These are phyloP conservation scores for Suillus bovinus DNA, from an alignment of 768 basidiomycete species.

Conservation along the genomic window DNA sequence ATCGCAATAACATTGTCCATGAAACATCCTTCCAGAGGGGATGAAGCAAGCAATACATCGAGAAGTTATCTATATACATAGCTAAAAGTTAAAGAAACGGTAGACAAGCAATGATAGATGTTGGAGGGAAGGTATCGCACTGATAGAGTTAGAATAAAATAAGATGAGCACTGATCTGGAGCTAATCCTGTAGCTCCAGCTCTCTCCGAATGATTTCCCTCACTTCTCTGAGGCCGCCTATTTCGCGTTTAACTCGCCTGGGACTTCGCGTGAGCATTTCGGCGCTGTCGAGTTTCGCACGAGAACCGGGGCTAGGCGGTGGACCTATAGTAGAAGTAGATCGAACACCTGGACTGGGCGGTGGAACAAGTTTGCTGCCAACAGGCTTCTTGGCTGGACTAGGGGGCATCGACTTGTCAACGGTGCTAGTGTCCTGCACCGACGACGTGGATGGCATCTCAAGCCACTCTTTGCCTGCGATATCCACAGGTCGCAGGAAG, in stretches of 20 bases:
- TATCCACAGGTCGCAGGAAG: slow-evolving; percentile 66
- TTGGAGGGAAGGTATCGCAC: slow-evolving; percentile 20
- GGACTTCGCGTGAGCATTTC: slow-evolving; percentile 72
- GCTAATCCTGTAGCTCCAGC: slow-evolving; percentile 64
- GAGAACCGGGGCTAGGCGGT: slow-evolving; percentile 51
- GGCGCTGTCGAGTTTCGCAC: slow-evolving; percentile 57
- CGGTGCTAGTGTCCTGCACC: slow-evolving; percentile 13
- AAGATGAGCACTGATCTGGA: slow-evolving; percentile 13
- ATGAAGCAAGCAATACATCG: slow-evolving; percentile 9
- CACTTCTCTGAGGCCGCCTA: slow-evolving; percentile 75
- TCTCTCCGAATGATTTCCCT: slow-evolving; percentile 80
- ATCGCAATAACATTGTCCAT: not conserved
- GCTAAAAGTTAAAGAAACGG: not conserved
- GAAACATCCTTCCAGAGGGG: not conserved
- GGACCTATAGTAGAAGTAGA: slow-evolving; percentile 20
- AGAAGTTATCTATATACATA: not conserved
- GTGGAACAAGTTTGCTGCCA: slow-evolving; percentile 22
- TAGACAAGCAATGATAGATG: slow-evolving; percentile 16
- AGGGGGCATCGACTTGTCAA: slow-evolving; percentile 19
- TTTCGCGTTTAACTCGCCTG: slow-evolving; percentile 65
- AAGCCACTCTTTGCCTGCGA: slow-evolving; percentile 57
- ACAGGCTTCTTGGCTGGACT: slow-evolving; percentile 40
- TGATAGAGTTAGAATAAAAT: slow-evolving; percentile 15
- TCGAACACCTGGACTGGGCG: slow-evolving; percentile 34
- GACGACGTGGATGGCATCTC: slow-evolving; percentile 43